phyloP scores from a whole-genome alignment of 2,329 filamentous ascomycete genomes.

The Penicillium capsulatum region DNA sequence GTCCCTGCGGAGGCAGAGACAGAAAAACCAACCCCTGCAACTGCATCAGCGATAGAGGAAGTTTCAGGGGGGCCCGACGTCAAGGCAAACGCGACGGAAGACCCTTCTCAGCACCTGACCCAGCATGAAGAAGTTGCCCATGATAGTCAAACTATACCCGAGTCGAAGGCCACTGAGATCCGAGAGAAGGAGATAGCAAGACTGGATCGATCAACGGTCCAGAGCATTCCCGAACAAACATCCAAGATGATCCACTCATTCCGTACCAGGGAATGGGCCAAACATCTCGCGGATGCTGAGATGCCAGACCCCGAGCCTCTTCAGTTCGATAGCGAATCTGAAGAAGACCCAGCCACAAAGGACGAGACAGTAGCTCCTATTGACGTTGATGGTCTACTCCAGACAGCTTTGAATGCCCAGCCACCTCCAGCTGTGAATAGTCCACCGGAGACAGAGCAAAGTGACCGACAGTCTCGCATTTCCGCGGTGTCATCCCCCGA shows the following conservation, averaged over 20 bases:
- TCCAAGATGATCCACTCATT: slow-evolving; percentile 78
- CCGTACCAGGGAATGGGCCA: slow-evolving; percentile 93
- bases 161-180: slow-evolving; percentile 3
- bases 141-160: background rate
- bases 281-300: slow-evolving; percentile 77
- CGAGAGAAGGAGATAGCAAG: slow-evolving; percentile 1
- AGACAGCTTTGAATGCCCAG: slow-evolving; percentile 55
- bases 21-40: background rate
- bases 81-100: too few species aligned
- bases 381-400: slow-evolving; percentile 60
- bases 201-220: slow-evolving; percentile 39
- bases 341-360: slow-evolving; percentile 27
- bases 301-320: slow-evolving; percentile 53
- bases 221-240: slow-evolving; percentile 63
- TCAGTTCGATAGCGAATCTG: slow-evolving; percentile 34
- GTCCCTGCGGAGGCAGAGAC: background rate
- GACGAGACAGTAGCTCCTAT: slow-evolving; percentile 59
- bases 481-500: slow-evolving; percentile 7
- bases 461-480: slow-evolving; percentile 13
- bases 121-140: background rate
- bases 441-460: slow-evolving; percentile 14
- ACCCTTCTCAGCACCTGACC: background rate
- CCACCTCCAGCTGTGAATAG: slow-evolving; percentile 38
- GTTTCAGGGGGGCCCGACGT: too few species aligned
- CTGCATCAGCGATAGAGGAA: background rate